Base-by-base conservation (phyloP, 257 asterid genomes). In the Solanum dulcamara region DNA sequence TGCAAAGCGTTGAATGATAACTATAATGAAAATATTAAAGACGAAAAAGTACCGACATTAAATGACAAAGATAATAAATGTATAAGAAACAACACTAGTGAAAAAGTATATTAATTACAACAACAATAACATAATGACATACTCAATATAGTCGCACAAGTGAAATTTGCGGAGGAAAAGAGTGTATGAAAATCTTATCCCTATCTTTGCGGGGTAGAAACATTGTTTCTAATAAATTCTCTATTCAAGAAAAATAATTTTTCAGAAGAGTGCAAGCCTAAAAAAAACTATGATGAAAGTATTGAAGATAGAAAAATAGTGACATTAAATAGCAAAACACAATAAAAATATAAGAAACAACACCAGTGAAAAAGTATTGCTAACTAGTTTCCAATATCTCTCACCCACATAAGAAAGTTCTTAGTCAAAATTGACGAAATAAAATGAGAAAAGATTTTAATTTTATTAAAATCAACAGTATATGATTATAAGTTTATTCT, bases 161-260 rank as follows among this genome's bases (percentile, higher is more conserved):
- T 3, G 40, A 6, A 37, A 6, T 4, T 37, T 37, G 0, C 5
- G 6, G 7, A 20, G 11, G 13, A 0, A 0, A 1, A 7, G 2
- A n/a, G 26, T 55, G 26, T 55, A 55, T 55, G 62, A 7, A 55
- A 12, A 55, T 53, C 5, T 20, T 53, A 53, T 6, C 6, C 40
- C 4, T 37, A 20, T 26, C 2, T 53, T 53, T 53, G 1, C 18
- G 2, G 12, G 2, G 2, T 53, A 53, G 1, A 53, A 5, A 1
- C 26, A 53, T 2, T 53, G 11, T 53, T n/a, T n/a, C 2, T n/a
- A 6, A n/a, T 57, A n/a, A 3, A n/a, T 7, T 10, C 0, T 57
- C 15, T 6, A 57, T 2, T 9, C 28, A 53, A 20, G 13, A 22
- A 55, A 55, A 20, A 55, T 2, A 20, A 20, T 53, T 40, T 9